A percentile compares a stretch with the other conserved stretches of the same genome.
Evolutionary conservation across 805 yeast genomes (phyloP).

Genomic region (Clavispora carvajalis): DNA sequence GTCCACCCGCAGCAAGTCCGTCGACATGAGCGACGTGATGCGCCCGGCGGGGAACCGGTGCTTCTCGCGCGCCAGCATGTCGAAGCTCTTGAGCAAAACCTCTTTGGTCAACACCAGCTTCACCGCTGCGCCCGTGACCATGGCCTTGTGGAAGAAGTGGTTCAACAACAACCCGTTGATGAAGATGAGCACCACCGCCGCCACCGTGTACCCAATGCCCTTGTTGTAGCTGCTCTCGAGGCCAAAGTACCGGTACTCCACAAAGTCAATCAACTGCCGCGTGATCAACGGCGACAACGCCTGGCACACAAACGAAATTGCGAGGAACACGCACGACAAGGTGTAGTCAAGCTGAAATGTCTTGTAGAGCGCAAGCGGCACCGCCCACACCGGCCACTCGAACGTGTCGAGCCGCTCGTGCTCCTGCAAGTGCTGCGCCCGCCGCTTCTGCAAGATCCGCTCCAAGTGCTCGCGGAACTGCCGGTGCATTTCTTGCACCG

Average conservation of each 20-base stretch:
- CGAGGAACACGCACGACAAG: slow-evolving; percentile 36
- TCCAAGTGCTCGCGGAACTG: slow-evolving; percentile 23
- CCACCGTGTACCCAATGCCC: slow-evolving; percentile 77
- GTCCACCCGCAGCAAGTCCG: slow-evolving; percentile 41
- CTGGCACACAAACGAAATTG: slow-evolving; percentile 41
- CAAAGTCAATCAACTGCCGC: slow-evolving; percentile 58
- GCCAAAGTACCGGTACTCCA: slow-evolving; percentile 46
- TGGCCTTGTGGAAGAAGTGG: slow-evolving; percentile 39
- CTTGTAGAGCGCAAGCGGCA: slow-evolving; percentile 42
- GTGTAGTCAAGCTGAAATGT: slow-evolving; percentile 46
- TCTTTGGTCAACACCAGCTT: slow-evolving; percentile 38
- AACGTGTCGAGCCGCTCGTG: slow-evolving; percentile 18
- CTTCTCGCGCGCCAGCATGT: slow-evolving; percentile 28
- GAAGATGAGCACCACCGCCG: slow-evolving; percentile 52
- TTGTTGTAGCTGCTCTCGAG: slow-evolving; percentile 39
- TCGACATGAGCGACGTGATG: slow-evolving; percentile 37
- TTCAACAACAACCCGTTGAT: slow-evolving; percentile 36
- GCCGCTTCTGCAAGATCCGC: slow-evolving; percentile 15
- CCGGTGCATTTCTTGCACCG: slow-evolving; percentile 31
- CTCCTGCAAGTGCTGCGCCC: slow-evolving; percentile 16
- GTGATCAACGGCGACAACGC: slow-evolving; percentile 66
- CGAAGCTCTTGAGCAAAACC: slow-evolving; percentile 35
- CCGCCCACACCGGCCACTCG: slow-evolving; percentile 34
- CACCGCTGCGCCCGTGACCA: slow-evolving; percentile 38
- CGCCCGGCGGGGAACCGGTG: slow-evolving; percentile 34